Percentiles rank a stretch among this genome's conserved stretches.
Conservation (phyloP, 208 protist species). For the Leishmania turanica region DNA sequence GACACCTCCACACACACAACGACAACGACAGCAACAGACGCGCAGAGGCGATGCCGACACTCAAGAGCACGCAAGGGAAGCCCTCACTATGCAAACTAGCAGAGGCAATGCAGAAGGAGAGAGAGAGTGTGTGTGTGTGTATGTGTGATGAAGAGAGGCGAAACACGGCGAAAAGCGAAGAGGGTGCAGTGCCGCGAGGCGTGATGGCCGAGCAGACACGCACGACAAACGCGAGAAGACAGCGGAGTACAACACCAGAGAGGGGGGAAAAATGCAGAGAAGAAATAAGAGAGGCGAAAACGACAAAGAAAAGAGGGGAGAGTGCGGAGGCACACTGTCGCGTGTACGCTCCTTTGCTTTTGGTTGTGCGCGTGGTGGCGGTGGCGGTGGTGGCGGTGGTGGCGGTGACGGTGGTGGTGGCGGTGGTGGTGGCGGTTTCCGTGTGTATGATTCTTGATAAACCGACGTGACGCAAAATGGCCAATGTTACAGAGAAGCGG, state of each 20-base stretch:
- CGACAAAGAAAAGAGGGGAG: background rate
- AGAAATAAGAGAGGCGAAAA: background rate
- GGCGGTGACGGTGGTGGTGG: too few relatives aligned
- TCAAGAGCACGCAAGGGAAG: background rate
- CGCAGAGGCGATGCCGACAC: background rate
- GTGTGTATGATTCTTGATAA: background rate
- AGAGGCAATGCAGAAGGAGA: slow-evolving; percentile 6
- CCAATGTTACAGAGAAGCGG: background rate
- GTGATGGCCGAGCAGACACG: background rate
- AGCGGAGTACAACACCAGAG: background rate
- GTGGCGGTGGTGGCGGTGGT: too few relatives aligned
- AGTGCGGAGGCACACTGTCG: background rate
- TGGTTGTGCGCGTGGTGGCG: background rate
- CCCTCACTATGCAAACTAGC: background rate
- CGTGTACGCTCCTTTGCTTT: background rate
- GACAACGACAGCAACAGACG: too few relatives aligned
- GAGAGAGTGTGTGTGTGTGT: too few relatives aligned
- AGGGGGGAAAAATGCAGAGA: background rate
- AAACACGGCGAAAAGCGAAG: background rate
- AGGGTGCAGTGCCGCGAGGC: background rate
- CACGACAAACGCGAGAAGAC: background rate
- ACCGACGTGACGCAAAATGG: background rate
- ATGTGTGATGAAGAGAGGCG: background rate
- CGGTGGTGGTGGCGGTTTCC: background rate
- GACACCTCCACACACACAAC: background rate